phyloP scores from a whole-genome alignment of 805 yeast species.

The Candida sanyiensis region DNA sequence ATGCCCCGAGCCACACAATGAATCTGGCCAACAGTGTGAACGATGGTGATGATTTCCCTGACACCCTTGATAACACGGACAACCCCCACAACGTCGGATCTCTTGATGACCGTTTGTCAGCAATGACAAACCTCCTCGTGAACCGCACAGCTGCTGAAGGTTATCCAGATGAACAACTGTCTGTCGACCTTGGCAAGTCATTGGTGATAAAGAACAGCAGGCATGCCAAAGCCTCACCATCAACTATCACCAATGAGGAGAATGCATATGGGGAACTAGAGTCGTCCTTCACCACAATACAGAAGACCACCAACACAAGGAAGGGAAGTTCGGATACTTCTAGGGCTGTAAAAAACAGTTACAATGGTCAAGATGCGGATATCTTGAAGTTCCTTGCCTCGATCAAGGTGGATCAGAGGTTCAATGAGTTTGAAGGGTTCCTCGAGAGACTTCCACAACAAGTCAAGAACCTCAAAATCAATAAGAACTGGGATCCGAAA shows the following conservation, averaged over 20 bases:
- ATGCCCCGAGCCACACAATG: slow-evolving; percentile 24
- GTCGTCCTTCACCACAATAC: slow-evolving; percentile 17
- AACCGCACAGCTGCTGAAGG: background rate
- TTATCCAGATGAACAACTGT: background rate
- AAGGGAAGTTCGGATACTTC: slow-evolving; percentile 11
- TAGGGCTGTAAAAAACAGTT: slow-evolving; percentile 45
- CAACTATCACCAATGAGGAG: slow-evolving; percentile 33
- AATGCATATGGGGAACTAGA: slow-evolving; percentile 43
- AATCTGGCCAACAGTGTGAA: slow-evolving; percentile 1
- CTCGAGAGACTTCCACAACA: slow-evolving; percentile 34
- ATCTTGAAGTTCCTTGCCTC: slow-evolving; percentile 51
- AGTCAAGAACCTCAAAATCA: slow-evolving; percentile 10
- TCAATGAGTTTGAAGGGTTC: slow-evolving; percentile 63
- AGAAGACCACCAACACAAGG: slow-evolving; percentile 14
- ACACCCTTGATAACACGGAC: slow-evolving; percentile 6
- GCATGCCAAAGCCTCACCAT: slow-evolving; percentile 33
- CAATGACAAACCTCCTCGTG: background rate
- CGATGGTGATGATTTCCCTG: slow-evolving; percentile 1
- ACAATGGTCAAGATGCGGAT: slow-evolving; percentile 61
- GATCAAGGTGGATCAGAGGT: slow-evolving; percentile 48
- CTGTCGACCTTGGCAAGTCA: slow-evolving; percentile 21
- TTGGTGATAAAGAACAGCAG: slow-evolving; percentile 30
- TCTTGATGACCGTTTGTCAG: slow-evolving; percentile 10
- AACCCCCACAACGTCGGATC: slow-evolving; percentile 1
- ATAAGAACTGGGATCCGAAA: slow-evolving; percentile 31